Evolutionary conservation across 2,329 filamentous ascomycete species (phyloP).

Genomic region (Pseudogymnoascus sp.): DNA sequence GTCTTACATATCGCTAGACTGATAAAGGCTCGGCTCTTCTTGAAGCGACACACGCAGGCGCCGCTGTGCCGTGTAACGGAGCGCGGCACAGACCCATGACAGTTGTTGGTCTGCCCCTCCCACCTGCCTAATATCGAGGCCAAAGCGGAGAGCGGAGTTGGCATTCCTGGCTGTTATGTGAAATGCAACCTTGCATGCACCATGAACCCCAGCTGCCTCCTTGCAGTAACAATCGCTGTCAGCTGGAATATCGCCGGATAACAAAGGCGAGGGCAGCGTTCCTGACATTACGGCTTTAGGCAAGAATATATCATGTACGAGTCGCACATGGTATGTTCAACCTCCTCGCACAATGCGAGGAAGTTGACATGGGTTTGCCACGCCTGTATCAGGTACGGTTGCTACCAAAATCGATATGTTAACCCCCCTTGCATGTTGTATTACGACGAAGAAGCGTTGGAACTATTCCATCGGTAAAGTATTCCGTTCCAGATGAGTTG

Average conservation of each 20-base stretch:
- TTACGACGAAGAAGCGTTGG: not conserved
- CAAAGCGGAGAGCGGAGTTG: not conserved
- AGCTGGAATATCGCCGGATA: not conserved
- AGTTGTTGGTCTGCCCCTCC: not conserved
- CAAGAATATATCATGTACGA: not conserved
- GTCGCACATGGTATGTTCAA: no score
- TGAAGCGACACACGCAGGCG: constrained; percentile 6
- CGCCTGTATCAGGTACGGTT: not conserved
- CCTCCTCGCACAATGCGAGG: no score
- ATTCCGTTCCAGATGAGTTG: not conserved
- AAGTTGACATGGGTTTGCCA: not conserved
- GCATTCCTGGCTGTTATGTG: not conserved
- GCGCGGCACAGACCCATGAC: not conserved
- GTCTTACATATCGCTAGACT: not conserved
- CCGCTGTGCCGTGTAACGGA: not conserved
- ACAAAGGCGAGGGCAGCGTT: not conserved
- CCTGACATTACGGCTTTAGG: not conserved
- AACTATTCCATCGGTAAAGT: not conserved
- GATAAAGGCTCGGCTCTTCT: not conserved
- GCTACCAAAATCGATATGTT: not conserved
- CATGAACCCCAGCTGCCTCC: not conserved
- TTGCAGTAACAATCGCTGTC: not conserved
- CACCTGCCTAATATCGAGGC: constrained; percentile 5
- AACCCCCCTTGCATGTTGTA: not conserved
- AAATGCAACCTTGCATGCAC: not conserved